Evolutionary conservation across 345 rosid species (phyloP).

Genomic region (Hibiscus trionum): DNA sequence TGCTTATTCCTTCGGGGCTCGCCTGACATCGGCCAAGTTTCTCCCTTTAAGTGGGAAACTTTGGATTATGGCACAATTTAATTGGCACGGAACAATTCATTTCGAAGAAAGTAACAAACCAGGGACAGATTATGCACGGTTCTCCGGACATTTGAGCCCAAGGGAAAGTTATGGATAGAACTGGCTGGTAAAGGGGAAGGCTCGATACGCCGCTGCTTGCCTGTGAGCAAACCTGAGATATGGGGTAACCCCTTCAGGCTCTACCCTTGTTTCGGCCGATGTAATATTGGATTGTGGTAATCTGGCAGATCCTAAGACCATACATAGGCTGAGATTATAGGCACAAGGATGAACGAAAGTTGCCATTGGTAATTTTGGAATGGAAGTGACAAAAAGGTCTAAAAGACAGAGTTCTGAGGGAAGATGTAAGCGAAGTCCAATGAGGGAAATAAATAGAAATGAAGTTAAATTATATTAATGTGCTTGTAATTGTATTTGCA

Average conservation of each 20-base stretch:
- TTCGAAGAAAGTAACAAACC: too few species aligned
- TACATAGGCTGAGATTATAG: neutral
- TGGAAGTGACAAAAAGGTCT: neutral
- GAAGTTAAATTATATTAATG: neutral
- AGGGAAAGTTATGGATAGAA: neutral
- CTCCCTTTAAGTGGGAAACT: constrained; percentile 77
- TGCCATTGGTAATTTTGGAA: neutral
- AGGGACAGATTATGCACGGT: neutral
- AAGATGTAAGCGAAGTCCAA: neutral
- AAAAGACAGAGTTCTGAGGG: neutral
- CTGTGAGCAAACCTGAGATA: neutral
- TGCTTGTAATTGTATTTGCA: neutral
- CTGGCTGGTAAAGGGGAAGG: neutral
- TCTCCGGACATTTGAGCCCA: neutral
- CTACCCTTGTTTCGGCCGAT: constrained; percentile 6
- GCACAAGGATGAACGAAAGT: too few species aligned
- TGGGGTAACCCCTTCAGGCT: neutral
- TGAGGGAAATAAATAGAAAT: neutral
- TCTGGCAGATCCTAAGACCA: neutral
- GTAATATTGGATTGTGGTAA: neutral
- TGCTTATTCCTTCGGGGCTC: constrained; percentile 69
- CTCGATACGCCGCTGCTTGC: neutral
- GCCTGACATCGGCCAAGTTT: constrained; percentile 46
- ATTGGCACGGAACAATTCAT: neutral
- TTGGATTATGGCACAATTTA: constrained; percentile 65